phyloP scores from a whole-genome alignment of 2,329 filamentous ascomycete species.

The Apiospora rasikravindrae region DNA sequence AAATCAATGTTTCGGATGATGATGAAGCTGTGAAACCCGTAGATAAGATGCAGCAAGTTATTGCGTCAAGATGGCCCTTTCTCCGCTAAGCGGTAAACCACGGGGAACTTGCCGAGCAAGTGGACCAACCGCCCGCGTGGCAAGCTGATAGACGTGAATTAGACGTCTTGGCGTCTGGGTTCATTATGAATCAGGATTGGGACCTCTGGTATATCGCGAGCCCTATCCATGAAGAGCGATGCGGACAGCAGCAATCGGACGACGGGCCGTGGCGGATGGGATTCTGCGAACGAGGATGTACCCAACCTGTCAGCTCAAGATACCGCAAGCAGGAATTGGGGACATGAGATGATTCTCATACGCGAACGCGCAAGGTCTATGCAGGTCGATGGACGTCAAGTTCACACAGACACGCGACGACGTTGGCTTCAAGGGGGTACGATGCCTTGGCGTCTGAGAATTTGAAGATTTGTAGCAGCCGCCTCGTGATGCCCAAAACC shows the following conservation, averaged over 20 bases:
- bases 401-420: not conserved
- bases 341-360: not conserved
- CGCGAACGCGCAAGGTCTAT: not conserved
- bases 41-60: not conserved
- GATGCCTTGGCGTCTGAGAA: not conserved
- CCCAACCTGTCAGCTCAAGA: no score
- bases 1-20: not conserved
- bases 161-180: not conserved
- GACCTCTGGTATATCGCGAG: not conserved
- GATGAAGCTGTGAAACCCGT: not conserved
- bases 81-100: not conserved
- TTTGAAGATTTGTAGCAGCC: not conserved
- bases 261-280: no score
- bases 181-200: not conserved
- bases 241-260: no score
- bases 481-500: not conserved
- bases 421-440: not conserved
- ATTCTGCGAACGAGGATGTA: no score
- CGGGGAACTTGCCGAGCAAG: not conserved
- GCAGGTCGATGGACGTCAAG: not conserved
- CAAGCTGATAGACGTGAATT: not conserved
- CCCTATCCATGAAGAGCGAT: not conserved
- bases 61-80: not conserved
- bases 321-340: not conserved
- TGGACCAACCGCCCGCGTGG: not conserved